Percentiles rank a stretch among this genome's conserved stretches.
These are phyloP conservation scores for Fusarium mundagurra DNA, from an alignment of 2,329 filamentous ascomycete species.

Conservation along the genomic window DNA sequence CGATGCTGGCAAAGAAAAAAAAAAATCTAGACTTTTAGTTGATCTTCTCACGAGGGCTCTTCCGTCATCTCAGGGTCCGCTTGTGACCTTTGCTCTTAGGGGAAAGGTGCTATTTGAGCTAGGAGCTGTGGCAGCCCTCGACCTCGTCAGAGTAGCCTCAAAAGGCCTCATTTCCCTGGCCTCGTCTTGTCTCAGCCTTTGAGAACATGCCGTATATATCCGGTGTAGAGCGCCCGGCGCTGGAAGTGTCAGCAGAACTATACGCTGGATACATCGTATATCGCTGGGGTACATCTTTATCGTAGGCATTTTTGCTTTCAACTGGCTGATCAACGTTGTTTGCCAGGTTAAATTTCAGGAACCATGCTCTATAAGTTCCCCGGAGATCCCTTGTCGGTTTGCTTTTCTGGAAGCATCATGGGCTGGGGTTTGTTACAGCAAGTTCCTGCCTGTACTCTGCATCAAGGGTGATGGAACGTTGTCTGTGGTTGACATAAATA, in stretches of 20 bases:
- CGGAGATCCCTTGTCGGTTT: background rate
- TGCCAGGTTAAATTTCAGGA: constrained; percentile 4
- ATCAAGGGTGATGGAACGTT: background rate
- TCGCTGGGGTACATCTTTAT: background rate
- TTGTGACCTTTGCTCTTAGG: constrained; percentile 17
- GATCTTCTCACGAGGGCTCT: background rate
- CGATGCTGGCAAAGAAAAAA: background rate
- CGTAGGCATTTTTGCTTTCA: background rate
- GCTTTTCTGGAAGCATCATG: constrained; percentile 15
- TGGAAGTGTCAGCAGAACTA: background rate
- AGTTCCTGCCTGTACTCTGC: background rate
- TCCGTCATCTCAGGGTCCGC: constrained; percentile 28
- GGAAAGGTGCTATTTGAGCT: background rate
- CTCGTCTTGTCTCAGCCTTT: background rate
- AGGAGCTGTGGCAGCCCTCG: constrained; percentile 1
- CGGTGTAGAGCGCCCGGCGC: background rate
- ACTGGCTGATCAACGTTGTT: constrained; percentile 5
- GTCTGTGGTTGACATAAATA: constrained; percentile 21
- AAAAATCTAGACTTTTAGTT: background rate
- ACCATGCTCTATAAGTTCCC: background rate
- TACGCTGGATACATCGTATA: background rate
- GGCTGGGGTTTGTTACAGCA: background rate
- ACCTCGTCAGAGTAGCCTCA: constrained; percentile 20
- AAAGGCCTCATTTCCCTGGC: constrained; percentile 32
- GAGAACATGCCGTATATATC: constrained; percentile 5